Evolutionary conservation across 371 early-diverging fungal genomes (phyloP), one percentile per base, ranked within the genome.

Genomic region (Globomyces sp.): DNA sequence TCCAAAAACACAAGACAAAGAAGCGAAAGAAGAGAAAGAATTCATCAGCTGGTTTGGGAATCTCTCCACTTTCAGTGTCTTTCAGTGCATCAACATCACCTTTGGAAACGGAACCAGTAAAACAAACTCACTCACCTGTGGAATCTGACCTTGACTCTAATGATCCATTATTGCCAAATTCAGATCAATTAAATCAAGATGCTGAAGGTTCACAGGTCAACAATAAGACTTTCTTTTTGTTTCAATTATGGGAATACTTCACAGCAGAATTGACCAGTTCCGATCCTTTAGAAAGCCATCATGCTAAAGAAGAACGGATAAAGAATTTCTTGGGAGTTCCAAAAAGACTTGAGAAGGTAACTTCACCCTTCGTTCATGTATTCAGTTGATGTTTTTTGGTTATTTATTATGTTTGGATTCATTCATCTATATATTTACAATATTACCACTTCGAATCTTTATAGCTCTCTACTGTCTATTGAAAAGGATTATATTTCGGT

Each of bases 381-480:
- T 2, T 36, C 40, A 58, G 48, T 48, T 93, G 59, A 84, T 98
- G 83, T 76, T 79, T 37, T 91, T 96, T 80, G 99, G 99, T 1
- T 89, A 88, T 53, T 80, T 92, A 46, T 89, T 98, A 2, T 96
- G 97, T 63, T 74, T 96, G 50, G 98, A 97, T 76, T 89, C 96
- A 1, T 93, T 99, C 67, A 73, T 98, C 10, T 90, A 92, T 71
- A 88, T 91, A 2, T 95, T 97, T 70, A 93, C 96, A 1, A 92
- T 95, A 51, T 77, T 98, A 2, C 99, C 99, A 0, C 74, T 92
- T n/a, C 85, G 95, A 37, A 87, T 95, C 59, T 46, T 86, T 9
- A 74, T 92, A 5, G 93, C 95, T 0, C 64, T 87, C 0, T 74
- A 76, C 4, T 70, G 79, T 4, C 67, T 90, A 39, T 62, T 82